phyloP scores from a whole-genome alignment of 257 asterid genomes.

The Solanum neorickii region DNA sequence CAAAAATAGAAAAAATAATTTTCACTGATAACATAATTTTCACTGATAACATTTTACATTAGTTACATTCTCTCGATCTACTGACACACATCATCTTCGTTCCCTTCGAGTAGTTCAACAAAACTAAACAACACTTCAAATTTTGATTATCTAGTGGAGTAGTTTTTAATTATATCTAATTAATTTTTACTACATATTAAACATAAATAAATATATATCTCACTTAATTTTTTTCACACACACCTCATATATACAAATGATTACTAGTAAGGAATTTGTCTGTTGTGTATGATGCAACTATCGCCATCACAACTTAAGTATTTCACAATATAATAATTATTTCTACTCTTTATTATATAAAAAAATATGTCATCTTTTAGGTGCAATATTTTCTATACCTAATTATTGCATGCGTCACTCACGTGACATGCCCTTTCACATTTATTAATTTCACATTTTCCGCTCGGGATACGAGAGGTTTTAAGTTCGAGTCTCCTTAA shows the following conservation, averaged over 20 bases:
- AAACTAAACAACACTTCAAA: too few relatives aligned
- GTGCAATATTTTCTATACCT: background rate
- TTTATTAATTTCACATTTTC: background rate
- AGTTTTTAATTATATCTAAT: background rate
- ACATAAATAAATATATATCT: background rate
- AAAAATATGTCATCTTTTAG: background rate
- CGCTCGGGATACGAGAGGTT: background rate
- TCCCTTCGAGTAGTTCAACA: background rate
- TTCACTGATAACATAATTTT: too few relatives aligned
- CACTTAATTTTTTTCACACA: background rate
- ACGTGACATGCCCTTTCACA: background rate
- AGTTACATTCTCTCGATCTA: background rate
- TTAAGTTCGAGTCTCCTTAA: background rate
- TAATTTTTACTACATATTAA: background rate
- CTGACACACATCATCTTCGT: background rate
- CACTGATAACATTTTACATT: too few relatives aligned
- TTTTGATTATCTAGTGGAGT: background rate
- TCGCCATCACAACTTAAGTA: conserved; percentile 1
- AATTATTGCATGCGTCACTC: background rate
- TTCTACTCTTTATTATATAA: background rate
- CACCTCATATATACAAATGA: conserved; percentile 3
- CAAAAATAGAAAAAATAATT: too few relatives aligned
- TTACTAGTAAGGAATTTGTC: conserved; percentile 7
- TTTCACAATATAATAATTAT: background rate
- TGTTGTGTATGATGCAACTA: conserved; percentile 1